Conservation (phyloP, 192 early-diverging fungal genomes). For the Coemansia sp. region DNA sequence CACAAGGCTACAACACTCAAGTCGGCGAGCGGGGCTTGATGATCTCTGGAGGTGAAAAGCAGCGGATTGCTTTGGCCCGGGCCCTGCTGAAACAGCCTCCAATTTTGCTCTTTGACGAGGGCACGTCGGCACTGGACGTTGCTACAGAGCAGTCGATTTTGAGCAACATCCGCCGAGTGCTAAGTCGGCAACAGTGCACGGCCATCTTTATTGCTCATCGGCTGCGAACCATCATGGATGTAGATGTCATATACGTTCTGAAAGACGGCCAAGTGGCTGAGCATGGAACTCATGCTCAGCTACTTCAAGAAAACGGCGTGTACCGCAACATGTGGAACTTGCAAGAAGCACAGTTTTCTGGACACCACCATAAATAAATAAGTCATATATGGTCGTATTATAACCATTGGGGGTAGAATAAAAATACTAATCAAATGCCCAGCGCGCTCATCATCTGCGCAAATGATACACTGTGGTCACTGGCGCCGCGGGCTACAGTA, state of each 20-base stretch:
- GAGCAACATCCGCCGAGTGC: slow-evolving; percentile 81
- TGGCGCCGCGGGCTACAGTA: slow-evolving; percentile 8
- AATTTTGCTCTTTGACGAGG: slow-evolving; percentile 64
- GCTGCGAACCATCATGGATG: slow-evolving; percentile 83
- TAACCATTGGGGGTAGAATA: not conserved
- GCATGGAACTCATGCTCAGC: slow-evolving; percentile 77
- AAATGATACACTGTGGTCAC: slow-evolving; percentile 27
- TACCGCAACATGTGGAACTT: slow-evolving; percentile 87
- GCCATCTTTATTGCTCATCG: slow-evolving; percentile 95
- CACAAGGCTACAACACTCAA: slow-evolving; percentile 62
- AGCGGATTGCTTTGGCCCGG: slow-evolving; percentile 57
- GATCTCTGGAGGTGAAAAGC: slow-evolving; percentile 72
- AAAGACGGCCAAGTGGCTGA: slow-evolving; percentile 82
- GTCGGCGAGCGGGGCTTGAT: slow-evolving; percentile 72
- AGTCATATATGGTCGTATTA: not conserved
- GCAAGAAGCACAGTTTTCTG: slow-evolving; percentile 37
- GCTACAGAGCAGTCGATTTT: slow-evolving; percentile 70
- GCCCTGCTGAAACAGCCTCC: slow-evolving; percentile 57
- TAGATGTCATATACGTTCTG: slow-evolving; percentile 90
- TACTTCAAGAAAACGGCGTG: slow-evolving; percentile 65
- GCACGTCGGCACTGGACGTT: slow-evolving; percentile 62
- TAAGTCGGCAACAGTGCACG: slow-evolving; percentile 63
- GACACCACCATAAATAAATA: slow-evolving; percentile 1
- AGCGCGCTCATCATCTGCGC: slow-evolving; percentile 34
- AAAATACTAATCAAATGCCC: not conserved